Percentiles rank a stretch among this genome's conserved stretches.
Conservation (phyloP, 768 basidiomycete species). For the Rhizopogon vesiculosus region DNA sequence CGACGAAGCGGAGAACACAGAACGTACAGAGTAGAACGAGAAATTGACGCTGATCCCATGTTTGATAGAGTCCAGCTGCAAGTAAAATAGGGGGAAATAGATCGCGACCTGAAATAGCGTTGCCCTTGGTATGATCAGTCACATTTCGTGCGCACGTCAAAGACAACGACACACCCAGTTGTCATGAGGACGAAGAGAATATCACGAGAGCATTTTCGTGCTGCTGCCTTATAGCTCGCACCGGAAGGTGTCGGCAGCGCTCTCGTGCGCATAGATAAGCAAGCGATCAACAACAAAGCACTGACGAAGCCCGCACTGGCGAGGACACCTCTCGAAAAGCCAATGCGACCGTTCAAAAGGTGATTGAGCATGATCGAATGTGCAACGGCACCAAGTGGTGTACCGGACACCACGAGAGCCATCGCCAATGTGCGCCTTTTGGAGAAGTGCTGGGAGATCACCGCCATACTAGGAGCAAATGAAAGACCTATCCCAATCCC, state of each 20-base stretch:
- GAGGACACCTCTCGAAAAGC: slow-evolving; percentile 37
- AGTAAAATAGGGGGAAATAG: slow-evolving; percentile 52
- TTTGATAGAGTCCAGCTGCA: slow-evolving; percentile 50
- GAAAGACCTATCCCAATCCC: slow-evolving; percentile 40
- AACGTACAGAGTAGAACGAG: slow-evolving; percentile 50
- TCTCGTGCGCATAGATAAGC: slow-evolving; percentile 33
- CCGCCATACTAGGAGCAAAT: slow-evolving; percentile 38
- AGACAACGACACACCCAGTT: slow-evolving; percentile 11
- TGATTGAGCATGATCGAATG: slow-evolving; percentile 62
- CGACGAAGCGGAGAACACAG: neutral
- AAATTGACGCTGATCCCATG: slow-evolving; percentile 41
- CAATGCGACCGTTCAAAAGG: slow-evolving; percentile 32
- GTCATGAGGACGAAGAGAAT: slow-evolving; percentile 21
- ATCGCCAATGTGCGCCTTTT: slow-evolving; percentile 36
- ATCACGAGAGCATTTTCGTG: slow-evolving; percentile 18
- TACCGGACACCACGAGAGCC: slow-evolving; percentile 41
- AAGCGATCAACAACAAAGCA: slow-evolving; percentile 32
- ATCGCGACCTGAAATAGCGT: slow-evolving; percentile 28
- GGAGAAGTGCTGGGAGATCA: slow-evolving; percentile 42
- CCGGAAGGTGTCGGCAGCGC: slow-evolving; percentile 16
- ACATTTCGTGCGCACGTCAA: neutral
- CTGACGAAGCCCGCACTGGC: slow-evolving; percentile 35
- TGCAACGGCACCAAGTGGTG: slow-evolving; percentile 49
- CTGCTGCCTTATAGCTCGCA: slow-evolving; percentile 13
- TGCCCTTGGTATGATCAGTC: slow-evolving; percentile 6